Percentiles rank a stretch among this genome's conserved stretches.
Conservation (phyloP, 495 filamentous ascomycete genomes). For the Hypoxylon cercidicola region DNA sequence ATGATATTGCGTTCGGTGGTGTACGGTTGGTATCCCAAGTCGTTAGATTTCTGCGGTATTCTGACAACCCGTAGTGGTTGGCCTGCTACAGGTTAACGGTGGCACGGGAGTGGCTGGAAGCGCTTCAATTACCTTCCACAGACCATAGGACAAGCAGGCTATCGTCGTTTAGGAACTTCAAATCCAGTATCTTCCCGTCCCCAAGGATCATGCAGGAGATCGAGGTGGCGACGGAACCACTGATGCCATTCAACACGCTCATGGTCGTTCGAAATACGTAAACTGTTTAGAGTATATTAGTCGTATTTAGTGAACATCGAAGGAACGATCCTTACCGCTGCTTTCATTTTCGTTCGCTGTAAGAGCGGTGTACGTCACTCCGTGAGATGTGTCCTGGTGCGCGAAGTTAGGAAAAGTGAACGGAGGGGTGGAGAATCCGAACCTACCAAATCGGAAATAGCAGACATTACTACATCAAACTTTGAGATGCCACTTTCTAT, state of each 20-base stretch:
- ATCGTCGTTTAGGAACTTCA: constrained; percentile 60
- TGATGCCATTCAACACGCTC: constrained; percentile 56
- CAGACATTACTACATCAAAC: constrained; percentile 50
- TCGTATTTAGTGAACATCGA: neutral
- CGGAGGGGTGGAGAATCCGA: constrained; percentile 6
- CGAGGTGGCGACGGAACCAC: constrained; percentile 41
- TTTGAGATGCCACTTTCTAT: constrained; percentile 51
- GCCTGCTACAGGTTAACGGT: constrained; percentile 26
- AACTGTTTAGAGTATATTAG: constrained; percentile 45
- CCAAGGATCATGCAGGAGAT: constrained; percentile 53
- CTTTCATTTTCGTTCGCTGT: constrained; percentile 34
- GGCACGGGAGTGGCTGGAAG: neutral
- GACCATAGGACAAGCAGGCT: constrained; percentile 58
- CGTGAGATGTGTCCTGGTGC: constrained; percentile 44
- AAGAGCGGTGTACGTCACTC: constrained; percentile 50
- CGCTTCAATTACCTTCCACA: constrained; percentile 43
- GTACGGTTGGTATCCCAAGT: constrained; percentile 38
- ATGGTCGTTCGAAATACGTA: constrained; percentile 56
- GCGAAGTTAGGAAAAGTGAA: constrained; percentile 26
- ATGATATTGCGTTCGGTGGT: constrained; percentile 21
- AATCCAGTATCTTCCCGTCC: constrained; percentile 55
- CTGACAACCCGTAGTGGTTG: constrained; percentile 38
- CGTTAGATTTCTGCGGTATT: constrained; percentile 44
- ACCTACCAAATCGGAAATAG: constrained; percentile 43
- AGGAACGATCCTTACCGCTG: constrained; percentile 21